Conservation (phyloP, 2,329 filamentous ascomycete genomes). For the Monosporascus sp. region DNA sequence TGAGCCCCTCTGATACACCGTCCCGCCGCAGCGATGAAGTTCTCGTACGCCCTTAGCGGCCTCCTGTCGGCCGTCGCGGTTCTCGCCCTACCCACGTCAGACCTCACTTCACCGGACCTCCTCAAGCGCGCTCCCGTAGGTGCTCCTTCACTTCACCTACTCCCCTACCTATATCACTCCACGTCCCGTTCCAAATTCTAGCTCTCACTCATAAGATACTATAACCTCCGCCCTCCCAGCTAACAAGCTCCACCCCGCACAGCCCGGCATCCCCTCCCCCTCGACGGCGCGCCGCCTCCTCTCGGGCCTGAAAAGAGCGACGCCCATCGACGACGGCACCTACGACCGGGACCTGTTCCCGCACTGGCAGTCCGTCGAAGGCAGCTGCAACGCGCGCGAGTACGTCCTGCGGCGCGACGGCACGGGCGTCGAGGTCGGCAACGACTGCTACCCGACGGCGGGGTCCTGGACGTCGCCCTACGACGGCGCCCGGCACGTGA, state of each 20-base stretch:
- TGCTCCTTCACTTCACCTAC: neutral
- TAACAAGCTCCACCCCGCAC: neutral
- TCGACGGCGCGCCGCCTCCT: slow-evolving; percentile 54
- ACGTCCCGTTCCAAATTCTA: slow-evolving; percentile 11
- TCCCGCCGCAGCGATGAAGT: slow-evolving; percentile 14
- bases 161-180: no score
- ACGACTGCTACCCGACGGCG: slow-evolving; percentile 56
- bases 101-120: neutral
- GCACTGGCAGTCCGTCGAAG: slow-evolving; percentile 62
- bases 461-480: slow-evolving; percentile 70
- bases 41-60: slow-evolving; percentile 14
- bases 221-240: neutral
- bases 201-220: slow-evolving; percentile 14
- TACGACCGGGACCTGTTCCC: slow-evolving; percentile 67
- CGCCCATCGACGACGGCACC: slow-evolving; percentile 45
- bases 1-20: no score
- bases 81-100: slow-evolving; percentile 17
- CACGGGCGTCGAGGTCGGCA: slow-evolving; percentile 51
- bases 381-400: slow-evolving; percentile 67
- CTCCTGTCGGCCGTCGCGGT: slow-evolving; percentile 18
- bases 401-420: slow-evolving; percentile 71
- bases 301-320: slow-evolving; percentile 50
- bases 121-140: slow-evolving; percentile 2
- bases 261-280: slow-evolving; percentile 59
- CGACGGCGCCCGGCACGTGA: slow-evolving; percentile 66